phyloP scores from a whole-genome alignment of 169 alveolate genomes.

The Cryptosporidium bovis region DNA sequence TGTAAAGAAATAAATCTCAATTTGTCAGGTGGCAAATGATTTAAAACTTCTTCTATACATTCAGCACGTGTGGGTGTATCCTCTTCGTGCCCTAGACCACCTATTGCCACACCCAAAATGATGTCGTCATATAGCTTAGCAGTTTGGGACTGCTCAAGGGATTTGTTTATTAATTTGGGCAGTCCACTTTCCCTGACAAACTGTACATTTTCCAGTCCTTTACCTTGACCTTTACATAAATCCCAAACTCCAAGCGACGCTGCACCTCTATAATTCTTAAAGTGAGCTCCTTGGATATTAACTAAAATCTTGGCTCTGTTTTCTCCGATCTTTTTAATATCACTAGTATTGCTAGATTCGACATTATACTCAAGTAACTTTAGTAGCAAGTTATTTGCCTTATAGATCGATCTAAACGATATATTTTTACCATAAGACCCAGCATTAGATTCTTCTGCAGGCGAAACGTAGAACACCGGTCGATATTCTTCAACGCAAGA shows the following conservation, averaged over 20 bases:
- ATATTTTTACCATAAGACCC: conserved; percentile 49
- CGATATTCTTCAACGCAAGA: conserved; percentile 11
- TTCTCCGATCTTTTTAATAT: background rate
- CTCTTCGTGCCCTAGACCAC: conserved; percentile 65
- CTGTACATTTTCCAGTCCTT: conserved; percentile 40
- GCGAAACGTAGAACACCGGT: conserved; percentile 52
- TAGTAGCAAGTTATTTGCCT: conserved; percentile 30
- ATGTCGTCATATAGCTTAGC: conserved; percentile 20
- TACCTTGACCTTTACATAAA: conserved; percentile 54
- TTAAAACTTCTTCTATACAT: conserved; percentile 40
- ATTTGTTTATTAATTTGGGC: conserved; percentile 6
- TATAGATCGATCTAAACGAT: conserved; percentile 50
- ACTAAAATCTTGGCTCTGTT: conserved; percentile 18
- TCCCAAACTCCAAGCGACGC: conserved; percentile 67
- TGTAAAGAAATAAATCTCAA: conserved; percentile 37
- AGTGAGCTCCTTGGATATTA: conserved; percentile 73
- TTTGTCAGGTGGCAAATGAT: conserved; percentile 30
- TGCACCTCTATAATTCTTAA: conserved; percentile 48
- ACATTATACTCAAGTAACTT: background rate
- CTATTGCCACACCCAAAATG: conserved; percentile 62
- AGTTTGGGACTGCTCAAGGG: background rate
- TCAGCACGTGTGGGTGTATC: conserved; percentile 23
- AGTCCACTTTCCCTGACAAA: conserved; percentile 9
- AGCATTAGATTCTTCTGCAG: conserved; percentile 63
- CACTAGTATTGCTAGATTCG: background rate